Evolutionary conservation across 768 basidiomycete species (phyloP), one percentile per base, ranked within the genome.

Genomic region (Artomyces pyxidatus): DNA sequence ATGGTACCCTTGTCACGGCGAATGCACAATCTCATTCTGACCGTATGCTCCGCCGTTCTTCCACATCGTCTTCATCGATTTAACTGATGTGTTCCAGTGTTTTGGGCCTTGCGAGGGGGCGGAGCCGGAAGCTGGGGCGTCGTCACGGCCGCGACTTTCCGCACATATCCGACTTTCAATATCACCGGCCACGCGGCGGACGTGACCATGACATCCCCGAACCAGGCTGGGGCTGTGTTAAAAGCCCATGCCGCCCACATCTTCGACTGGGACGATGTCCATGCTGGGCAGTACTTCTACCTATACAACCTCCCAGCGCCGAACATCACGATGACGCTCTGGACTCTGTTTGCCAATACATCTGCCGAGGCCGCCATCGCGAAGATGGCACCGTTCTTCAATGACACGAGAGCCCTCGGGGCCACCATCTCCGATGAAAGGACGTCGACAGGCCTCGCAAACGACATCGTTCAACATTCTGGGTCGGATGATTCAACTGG

Each of bases 61-160:
- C 6, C 3, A 35, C 3, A 35, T 35, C 32, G 6, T 35, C 14
- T 35, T 2, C 2, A 35, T 2, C 14, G 32, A 5, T 17, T 17
- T 35, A 17, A 35, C 6, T 35, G 32, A 12, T 35, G 32, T 35
- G 32, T 12, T 17, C 14, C 32, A 35, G 32, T 35, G 32, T 35
- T 35, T 17, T 35, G 32, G 32, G 32, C 32, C 14, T 17, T 35
- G 19, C 52, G 57, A 2, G 57, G 57, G 7, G 55, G 48, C 4
- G 52, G 54, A 4, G 52, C 47, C 10, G 69, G 69, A 6, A 65
- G 61, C 30, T 71, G 66, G 68, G 69, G 68, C n/a, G 61, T 70
- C 19, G 61, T 70, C 37, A 55, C 68, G 23, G 62, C 65, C 19
- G 64, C 66, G 0, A 70, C 68, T 5, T 56, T 70, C 58, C 60